These are phyloP conservation scores for Ceratonia siliqua DNA, from an alignment of 306 rosid genomes.

Conservation along the genomic window DNA sequence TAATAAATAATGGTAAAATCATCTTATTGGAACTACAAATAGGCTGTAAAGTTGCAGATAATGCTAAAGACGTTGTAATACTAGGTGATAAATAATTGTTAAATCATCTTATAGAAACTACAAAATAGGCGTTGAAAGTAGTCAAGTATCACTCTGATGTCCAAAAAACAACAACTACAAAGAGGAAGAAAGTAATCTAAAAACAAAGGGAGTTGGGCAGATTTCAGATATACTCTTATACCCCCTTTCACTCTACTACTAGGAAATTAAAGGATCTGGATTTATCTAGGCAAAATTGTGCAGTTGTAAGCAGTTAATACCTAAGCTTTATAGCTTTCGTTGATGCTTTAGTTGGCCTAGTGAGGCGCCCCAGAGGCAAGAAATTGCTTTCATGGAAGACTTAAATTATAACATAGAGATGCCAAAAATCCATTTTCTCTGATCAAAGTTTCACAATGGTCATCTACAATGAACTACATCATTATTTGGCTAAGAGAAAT, in stretches of 20 bases:
- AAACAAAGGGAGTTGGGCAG: constrained; percentile 12
- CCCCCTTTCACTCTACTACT: background rate
- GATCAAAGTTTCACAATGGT: background rate
- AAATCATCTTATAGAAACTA: constrained; percentile 10
- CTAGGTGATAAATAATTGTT: constrained; percentile 15
- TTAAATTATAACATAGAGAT: too few relatives aligned
- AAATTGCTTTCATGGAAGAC: background rate
- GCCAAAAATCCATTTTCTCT: too few relatives aligned
- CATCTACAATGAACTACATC: background rate
- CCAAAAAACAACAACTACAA: background rate
- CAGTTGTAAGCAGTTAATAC: background rate
- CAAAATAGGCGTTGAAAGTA: background rate
- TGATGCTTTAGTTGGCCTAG: background rate
- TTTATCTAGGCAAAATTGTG: background rate
- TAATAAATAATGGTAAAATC: background rate
- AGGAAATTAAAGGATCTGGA: background rate
- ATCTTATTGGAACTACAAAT: background rate
- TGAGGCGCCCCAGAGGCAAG: background rate
- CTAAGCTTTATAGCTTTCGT: background rate
- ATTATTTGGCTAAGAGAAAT: background rate
- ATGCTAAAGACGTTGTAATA: background rate
- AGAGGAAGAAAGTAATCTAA: background rate
- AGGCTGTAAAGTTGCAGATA: background rate
- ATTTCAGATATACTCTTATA: background rate
- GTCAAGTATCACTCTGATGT: background rate